A percentile compares a stretch with the other conserved stretches of the same genome.
Conservation (phyloP, 257 asterid species). For the Fraxinus cuspidata region DNA sequence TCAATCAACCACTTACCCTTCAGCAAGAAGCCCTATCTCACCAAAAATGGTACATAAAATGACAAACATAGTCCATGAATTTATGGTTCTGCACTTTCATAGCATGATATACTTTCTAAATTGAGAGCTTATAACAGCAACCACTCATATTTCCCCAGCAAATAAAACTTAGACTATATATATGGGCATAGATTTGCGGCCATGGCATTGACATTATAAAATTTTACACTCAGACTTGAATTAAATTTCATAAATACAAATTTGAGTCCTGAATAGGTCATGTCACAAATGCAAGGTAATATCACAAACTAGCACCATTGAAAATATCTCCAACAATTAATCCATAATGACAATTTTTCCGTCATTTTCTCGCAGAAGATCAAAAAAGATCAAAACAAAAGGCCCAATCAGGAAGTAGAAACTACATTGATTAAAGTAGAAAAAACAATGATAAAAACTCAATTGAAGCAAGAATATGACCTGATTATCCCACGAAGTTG, state of each 20-base stretch:
- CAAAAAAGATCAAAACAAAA: background rate
- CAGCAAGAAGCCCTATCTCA: background rate
- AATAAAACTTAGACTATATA: background rate
- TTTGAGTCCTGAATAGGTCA: background rate
- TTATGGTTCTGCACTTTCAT: background rate
- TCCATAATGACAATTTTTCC: background rate
- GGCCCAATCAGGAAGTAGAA: background rate
- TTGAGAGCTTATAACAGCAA: background rate
- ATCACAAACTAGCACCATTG: background rate
- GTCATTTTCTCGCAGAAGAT: too few species aligned
- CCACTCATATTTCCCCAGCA: constrained; percentile 1
- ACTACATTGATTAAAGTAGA: background rate
- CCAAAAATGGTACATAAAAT: background rate
- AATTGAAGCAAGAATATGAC: constrained; percentile 28
- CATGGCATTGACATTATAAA: background rate
- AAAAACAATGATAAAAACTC: background rate
- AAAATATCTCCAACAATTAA: background rate
- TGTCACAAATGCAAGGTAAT: background rate
- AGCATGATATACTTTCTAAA: constrained; percentile 13
- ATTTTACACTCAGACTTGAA: background rate
- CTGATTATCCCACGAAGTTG: constrained; percentile 98
- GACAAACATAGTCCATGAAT: background rate
- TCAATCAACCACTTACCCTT: background rate
- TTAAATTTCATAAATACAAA: background rate
- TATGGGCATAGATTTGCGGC: background rate